Base-by-base conservation (phyloP, 306 rosid genomes). In the Notholithocarpus densiflorus region DNA sequence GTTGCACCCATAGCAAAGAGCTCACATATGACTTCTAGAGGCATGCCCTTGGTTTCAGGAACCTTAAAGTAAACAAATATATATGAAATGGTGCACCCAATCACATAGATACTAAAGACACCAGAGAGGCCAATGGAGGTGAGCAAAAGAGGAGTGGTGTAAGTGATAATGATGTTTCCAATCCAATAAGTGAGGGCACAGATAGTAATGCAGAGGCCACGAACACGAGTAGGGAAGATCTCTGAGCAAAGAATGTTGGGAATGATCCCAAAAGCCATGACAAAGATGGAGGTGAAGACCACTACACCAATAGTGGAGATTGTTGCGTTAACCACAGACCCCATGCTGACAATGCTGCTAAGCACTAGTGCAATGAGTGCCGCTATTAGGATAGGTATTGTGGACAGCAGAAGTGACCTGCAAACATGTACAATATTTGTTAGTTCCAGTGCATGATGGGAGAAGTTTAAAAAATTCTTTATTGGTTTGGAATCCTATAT, bases 41-140 rank as follows among this genome's bases (percentile, higher is more conserved):
- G 92, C 97, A 92, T 92, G 76, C 92, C 97, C 84, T 90, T 92
- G 2, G 94, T 90, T 80, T 92, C 94, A 26, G 97, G 92, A 53
- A 88, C 92, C 77, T 90, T 92, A 70, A 87, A 76, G 86, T 72
- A 87, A 5, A 92, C 92, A 75, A 92, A 92, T 73, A 88, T 75
- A 91, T 87, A 90, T 5, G 97, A 78, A 55, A 88, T 70, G 78
- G 84, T 71, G 89, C 92, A 87, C 59, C 89, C 91, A 29, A 19
- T 72, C 15, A 80, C 90, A 40, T 87, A 92, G 75, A 92, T 43
- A 29, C 85, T 68, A 34, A 92, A 88, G 60, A 92, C 83, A 15
- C 97, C 91, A 0, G 82, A 48, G 4, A 87, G 90, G 60, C 97
- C 92, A 0, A 92, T 80, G 69, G 86, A 80, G 65, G 74, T 86